Conservation (phyloP, 2,329 filamentous ascomycete species). For the Trichoderma sp. region DNA sequence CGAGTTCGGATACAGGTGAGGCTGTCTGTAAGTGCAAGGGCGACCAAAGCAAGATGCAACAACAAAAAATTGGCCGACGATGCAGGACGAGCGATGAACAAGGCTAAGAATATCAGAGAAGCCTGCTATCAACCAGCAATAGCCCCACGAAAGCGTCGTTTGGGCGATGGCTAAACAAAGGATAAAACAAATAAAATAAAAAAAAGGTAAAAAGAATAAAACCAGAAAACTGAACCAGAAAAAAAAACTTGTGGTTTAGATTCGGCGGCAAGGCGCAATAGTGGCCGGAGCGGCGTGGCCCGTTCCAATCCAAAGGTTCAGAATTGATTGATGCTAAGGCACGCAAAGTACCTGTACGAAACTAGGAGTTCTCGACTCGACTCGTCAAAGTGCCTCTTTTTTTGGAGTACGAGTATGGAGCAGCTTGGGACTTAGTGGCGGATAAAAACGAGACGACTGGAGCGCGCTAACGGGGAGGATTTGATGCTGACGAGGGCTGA, state of each 20-base stretch:
- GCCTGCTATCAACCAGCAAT: neutral
- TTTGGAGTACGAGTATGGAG: neutral
- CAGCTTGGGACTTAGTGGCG: neutral
- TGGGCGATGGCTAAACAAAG: neutral
- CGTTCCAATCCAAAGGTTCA: slow-evolving; percentile 15
- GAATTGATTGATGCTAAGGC: neutral
- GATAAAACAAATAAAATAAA: neutral
- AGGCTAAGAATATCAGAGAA: neutral
- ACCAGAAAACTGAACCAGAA: neutral
- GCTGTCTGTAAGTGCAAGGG: neutral
- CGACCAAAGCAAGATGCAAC: neutral
- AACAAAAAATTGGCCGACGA: neutral
- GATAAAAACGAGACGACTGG: neutral
- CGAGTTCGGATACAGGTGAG: neutral
- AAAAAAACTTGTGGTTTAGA: slow-evolving; percentile 1
- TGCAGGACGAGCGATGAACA: neutral
- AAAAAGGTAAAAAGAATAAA: neutral
- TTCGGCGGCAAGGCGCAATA: slow-evolving; percentile 13
- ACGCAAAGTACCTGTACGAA: neutral
- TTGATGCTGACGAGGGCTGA: neutral
- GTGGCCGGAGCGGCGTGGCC: slow-evolving; percentile 15
- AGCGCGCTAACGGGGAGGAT: neutral
- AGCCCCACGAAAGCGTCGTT: neutral
- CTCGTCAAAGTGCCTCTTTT: neutral
- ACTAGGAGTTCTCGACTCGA: neutral